Evolutionary conservation across 192 early-diverging fungal genomes (phyloP).

Genomic region (Backusella liffmaniae): DNA sequence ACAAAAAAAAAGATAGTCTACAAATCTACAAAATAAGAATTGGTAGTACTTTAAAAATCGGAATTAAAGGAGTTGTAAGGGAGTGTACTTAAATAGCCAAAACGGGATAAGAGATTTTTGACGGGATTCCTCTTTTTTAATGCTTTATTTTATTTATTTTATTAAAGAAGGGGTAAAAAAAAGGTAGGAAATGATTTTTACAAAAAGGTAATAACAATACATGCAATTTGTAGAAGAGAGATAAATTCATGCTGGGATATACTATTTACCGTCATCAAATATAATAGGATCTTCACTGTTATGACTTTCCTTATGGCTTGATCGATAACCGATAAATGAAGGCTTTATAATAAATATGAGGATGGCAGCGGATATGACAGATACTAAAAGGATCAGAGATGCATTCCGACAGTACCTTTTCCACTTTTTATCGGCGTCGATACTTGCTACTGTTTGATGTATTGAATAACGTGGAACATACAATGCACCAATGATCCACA

Average conservation of each 20-base stretch:
- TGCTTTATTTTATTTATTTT: conserved; percentile 7
- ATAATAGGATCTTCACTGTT: conserved; percentile 1
- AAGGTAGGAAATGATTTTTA: neutral
- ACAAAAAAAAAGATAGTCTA: neutral
- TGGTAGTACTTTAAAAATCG: neutral
- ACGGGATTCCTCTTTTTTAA: conserved; percentile 3
- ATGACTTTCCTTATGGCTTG: neutral
- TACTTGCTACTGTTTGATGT: neutral
- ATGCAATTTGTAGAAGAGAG: conserved; percentile 4
- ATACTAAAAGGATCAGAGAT: neutral
- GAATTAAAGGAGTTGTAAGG: neutral
- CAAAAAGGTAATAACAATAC: conserved; percentile 8
- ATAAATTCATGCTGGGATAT: neutral
- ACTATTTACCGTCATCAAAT: conserved; percentile 10
- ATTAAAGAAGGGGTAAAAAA: neutral
- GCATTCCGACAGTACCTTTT: conserved; percentile 17
- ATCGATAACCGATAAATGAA: neutral
- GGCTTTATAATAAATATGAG: conserved; percentile 10
- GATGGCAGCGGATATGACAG: neutral
- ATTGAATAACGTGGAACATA: neutral
- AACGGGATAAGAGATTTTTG: neutral
- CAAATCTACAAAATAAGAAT: neutral
- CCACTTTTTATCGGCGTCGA: conserved; percentile 5
- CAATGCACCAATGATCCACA: conserved; percentile 16
- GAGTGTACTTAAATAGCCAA: neutral